A percentile compares a stretch with the other conserved stretches of the same genome.
Conservation (phyloP, 306 rosid species). For the Astragalus glycyphyllos region DNA sequence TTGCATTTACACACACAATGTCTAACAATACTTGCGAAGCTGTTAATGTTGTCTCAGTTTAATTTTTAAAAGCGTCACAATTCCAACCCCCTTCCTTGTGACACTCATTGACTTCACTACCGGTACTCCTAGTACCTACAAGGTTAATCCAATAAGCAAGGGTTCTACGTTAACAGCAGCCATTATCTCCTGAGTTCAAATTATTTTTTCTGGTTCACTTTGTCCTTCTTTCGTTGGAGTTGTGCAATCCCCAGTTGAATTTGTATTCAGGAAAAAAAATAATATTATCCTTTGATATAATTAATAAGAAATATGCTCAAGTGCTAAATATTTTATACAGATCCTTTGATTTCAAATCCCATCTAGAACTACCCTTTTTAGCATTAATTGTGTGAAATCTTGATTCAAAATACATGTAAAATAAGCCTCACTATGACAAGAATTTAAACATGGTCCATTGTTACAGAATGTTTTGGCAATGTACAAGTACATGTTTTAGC, state of each 20-base stretch:
- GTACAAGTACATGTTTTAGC: too few species aligned
- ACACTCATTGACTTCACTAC: too few species aligned
- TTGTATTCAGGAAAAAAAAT: conserved; percentile 16
- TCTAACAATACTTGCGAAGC: too few species aligned
- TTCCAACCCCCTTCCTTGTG: too few species aligned
- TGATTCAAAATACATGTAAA: too few species aligned
- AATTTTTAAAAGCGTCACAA: too few species aligned
- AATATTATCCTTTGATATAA: not conserved
- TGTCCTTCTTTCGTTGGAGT: conserved; percentile 44
- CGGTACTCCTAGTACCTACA: conserved; percentile 27
- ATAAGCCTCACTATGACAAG: too few species aligned
- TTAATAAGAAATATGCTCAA: not conserved
- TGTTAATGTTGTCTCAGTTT: too few species aligned
- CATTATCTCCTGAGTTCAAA: conserved; percentile 40
- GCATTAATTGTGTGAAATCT: not conserved
- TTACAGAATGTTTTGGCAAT: too few species aligned
- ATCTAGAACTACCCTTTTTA: conserved; percentile 6
- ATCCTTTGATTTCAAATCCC: not conserved
- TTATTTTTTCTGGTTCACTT: conserved; percentile 43
- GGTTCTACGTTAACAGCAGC: conserved; percentile 37
- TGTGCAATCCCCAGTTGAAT: conserved; percentile 49
- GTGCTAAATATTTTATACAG: not conserved
- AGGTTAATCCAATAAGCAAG: conserved; percentile 44
- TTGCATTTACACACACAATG: too few species aligned
- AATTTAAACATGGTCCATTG: too few species aligned